A percentile compares a stretch with the other conserved stretches of the same genome.
Evolutionary conservation across 495 filamentous ascomycete species (phyloP).

Genomic region (Cenococcum geophilum): DNA sequence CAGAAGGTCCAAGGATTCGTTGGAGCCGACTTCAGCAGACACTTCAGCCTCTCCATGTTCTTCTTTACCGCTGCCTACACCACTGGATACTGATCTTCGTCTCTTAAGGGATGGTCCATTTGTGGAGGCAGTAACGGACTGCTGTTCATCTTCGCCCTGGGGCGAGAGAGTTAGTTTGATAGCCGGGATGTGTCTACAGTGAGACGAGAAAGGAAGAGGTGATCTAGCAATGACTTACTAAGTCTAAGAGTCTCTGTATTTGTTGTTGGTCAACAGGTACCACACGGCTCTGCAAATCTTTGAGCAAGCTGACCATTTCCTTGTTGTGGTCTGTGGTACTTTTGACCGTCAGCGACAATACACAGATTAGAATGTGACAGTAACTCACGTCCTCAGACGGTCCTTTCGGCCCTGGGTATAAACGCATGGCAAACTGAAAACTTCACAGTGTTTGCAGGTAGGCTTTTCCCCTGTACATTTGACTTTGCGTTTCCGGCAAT

Average conservation of each 20-base stretch:
- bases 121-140: neutral
- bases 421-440: conserved; percentile 46
- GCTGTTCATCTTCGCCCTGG: neutral
- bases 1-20: conserved; percentile 55
- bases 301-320: conserved; percentile 9
- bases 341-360: neutral
- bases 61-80: neutral
- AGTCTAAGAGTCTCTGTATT: neutral
- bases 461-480: conserved; percentile 54
- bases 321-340: conserved; percentile 24
- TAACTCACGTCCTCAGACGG: conserved; percentile 30
- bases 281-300: neutral
- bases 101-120: neutral
- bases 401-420: conserved; percentile 57
- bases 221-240: neutral
- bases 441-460: conserved; percentile 51
- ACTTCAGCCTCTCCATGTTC: conserved; percentile 40
- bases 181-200: neutral
- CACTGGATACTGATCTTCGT: neutral
- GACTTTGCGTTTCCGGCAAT: conserved; percentile 45
- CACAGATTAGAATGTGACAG: neutral
- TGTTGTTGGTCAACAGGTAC: neutral
- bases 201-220: neutral
- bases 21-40: conserved; percentile 54
- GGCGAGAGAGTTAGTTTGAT: neutral